Base-by-base conservation (phyloP, 305 asterid species). In the Caryopteris hybrid region DNA sequence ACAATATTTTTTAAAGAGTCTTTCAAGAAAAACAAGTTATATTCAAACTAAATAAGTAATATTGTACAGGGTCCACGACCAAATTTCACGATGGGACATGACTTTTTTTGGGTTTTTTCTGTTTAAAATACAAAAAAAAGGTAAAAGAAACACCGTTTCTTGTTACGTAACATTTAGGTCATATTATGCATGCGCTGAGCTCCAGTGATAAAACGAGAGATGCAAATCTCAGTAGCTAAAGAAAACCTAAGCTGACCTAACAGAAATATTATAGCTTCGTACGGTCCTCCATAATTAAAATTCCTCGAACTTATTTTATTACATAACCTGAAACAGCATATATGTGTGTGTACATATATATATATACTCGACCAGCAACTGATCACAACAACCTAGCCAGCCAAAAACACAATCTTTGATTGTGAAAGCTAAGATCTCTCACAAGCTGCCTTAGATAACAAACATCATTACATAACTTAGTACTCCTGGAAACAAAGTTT, bases 201-300 rank as follows among this genome's bases (percentile, higher is more conserved):
- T 47, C 18, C 31, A 47, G 54, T 0, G 10, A 48, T 9, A 18
- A 66, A 55, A 7, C 27, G 60, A 62, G 48, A 63, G 17, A 63
- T 67, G 65, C 74, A 71, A 61, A 62, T 66, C 51, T 10, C 31
- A 63, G 72, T 41, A 76, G 71, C 27, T 16, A 33, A 61, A 64
- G 42, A 64, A 51, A 55, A 55, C 36, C 72, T 53, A 58, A 64
- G 69, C 73, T 73, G 79, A 79, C 88, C 83, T 72, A 83, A 85
- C 79, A 70, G 61, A 72, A 72, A 63, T 61, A 60, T 23, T 51
- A 47, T 70, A 66, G 25, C 74, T 57, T 56, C 34, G 71, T 75
- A 72, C 70, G 39, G 54, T 33, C 79, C 53, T 72, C 74, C 58
- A 53, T 72, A 27, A 39, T 50, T 54, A 41, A 36, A 21, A 27